These are phyloP conservation scores for Eleusine coracana DNA, from an alignment of 176 grass and related monocot genomes.

Conservation along the genomic window DNA sequence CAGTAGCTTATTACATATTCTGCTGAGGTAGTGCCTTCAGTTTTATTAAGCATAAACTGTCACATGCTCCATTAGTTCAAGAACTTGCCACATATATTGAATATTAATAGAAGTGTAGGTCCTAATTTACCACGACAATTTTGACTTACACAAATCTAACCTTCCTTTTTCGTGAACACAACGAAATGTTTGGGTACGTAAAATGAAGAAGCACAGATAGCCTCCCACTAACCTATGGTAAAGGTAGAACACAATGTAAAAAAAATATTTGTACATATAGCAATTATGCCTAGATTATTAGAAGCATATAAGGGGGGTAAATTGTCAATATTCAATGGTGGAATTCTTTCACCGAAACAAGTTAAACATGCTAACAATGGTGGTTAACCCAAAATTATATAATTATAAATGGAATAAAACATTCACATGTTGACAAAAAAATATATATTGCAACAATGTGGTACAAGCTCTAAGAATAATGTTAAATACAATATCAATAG, in stretches of 20 bases:
- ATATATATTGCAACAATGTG: not conserved
- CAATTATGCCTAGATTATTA: not conserved
- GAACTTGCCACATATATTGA: not conserved
- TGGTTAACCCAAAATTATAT: not conserved
- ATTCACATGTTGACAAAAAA: not conserved
- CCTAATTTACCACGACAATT: slow-evolving; percentile 23
- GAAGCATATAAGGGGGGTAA: not conserved
- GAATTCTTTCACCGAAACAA: slow-evolving; percentile 22
- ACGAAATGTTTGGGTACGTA: not conserved
- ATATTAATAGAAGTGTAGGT: slow-evolving; percentile 12
- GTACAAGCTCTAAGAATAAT: slow-evolving; percentile 3
- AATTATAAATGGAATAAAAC: not conserved
- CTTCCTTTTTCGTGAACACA: not conserved
- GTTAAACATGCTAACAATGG: not conserved
- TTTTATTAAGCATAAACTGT: not conserved
- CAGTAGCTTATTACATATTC: not conserved
- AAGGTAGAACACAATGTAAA: not conserved
- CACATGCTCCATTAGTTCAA: not conserved
- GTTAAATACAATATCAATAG: slow-evolving; percentile 9
- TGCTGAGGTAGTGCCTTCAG: slow-evolving; percentile 4
- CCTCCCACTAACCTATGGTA: not conserved
- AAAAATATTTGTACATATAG: not conserved
- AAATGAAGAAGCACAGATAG: slow-evolving; percentile 1
- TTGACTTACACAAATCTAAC: slow-evolving; percentile 7
- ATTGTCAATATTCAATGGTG: not conserved